phyloP scores from a whole-genome alignment of 176 grass and related monocot genomes.

The Melocanna baccifera region DNA sequence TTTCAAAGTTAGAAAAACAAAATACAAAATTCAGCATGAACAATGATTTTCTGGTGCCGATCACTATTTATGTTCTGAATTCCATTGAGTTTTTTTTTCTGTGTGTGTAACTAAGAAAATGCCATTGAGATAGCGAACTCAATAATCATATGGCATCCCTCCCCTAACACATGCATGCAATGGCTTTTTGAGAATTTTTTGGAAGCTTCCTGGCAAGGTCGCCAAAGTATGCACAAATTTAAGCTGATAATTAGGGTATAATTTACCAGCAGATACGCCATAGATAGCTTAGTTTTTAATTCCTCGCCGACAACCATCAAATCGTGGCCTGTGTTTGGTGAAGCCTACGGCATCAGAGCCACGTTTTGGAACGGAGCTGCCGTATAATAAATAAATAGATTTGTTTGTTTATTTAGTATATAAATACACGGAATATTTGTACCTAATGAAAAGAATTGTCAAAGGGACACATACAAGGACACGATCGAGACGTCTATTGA shows the following conservation, averaged over 20 bases:
- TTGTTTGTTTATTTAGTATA: too few relatives aligned
- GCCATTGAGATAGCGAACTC: too few relatives aligned
- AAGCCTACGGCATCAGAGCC: conserved; percentile 11
- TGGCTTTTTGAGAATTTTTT: not conserved
- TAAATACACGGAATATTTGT: not conserved
- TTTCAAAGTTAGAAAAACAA: too few relatives aligned
- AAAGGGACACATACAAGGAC: not conserved
- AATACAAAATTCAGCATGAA: too few relatives aligned
- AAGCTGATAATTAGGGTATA: not conserved
- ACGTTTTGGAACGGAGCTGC: not conserved
- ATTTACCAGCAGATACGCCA: not conserved
- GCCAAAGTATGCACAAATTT: not conserved
- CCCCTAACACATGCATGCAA: not conserved
- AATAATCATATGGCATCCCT: too few relatives aligned
- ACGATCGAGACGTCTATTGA: not conserved
- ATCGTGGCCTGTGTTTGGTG: not conserved
- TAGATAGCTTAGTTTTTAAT: not conserved
- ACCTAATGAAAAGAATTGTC: not conserved
- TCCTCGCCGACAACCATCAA: not conserved
- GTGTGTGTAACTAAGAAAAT: not conserved
- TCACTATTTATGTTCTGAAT: too few relatives aligned
- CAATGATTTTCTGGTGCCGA: too few relatives aligned
- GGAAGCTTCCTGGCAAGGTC: not conserved
- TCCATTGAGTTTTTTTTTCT: too few relatives aligned
- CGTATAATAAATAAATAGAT: not conserved